Evolutionary conservation across 1,284 basidiomycete genomes (phyloP).

Genomic region (Ustilago shanxiensis): DNA sequence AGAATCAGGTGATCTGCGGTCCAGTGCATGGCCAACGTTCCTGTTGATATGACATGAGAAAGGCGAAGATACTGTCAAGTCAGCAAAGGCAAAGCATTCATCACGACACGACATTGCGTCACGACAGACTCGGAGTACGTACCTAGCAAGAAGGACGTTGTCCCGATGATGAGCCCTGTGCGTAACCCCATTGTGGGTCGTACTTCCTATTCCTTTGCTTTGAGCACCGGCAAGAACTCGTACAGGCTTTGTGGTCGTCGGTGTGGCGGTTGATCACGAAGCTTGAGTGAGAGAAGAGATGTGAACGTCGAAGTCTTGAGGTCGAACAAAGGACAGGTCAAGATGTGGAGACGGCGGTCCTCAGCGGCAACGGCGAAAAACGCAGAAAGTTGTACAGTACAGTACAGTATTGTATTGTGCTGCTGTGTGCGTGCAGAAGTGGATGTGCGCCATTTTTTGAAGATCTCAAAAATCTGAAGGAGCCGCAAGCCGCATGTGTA

Average conservation of each 20-base stretch:
- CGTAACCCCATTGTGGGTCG: conserved; percentile 52
- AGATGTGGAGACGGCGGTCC: conserved; percentile 7
- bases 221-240: neutral
- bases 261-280: neutral
- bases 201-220: no score
- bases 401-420: no score
- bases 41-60: conserved; percentile 18
- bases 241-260: neutral
- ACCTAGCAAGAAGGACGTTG: conserved; percentile 66
- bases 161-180: conserved; percentile 52
- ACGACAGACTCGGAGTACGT: conserved; percentile 5
- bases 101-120: no score
- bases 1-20: conserved; percentile 67
- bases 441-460: conserved; percentile 18
- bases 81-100: neutral
- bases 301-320: neutral
- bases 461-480: conserved; percentile 4
- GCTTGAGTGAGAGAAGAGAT: neutral
- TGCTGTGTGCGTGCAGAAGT: no score
- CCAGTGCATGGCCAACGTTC: conserved; percentile 69
- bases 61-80: neutral
- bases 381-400: neutral
- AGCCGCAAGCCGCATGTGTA: conserved; percentile 5
- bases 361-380: neutral
- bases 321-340: neutral